Conservation (phyloP, 1,284 basidiomycete species). For the Cryptococcus neoformans region DNA sequence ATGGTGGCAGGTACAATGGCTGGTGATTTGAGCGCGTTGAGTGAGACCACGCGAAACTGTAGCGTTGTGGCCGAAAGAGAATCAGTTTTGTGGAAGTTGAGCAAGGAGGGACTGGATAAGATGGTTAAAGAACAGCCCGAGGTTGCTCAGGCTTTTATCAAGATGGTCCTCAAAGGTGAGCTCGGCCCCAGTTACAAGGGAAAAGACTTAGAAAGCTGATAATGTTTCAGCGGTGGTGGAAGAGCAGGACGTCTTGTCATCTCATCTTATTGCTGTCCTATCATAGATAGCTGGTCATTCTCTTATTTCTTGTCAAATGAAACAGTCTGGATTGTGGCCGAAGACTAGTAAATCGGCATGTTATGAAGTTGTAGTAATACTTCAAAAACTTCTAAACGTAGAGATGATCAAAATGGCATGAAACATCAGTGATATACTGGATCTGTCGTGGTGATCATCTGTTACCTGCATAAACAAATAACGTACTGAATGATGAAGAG, state of each 20-base stretch:
- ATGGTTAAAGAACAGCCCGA: constrained; percentile 66
- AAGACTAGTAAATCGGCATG: too few relatives aligned
- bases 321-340: too few relatives aligned
- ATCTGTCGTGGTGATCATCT: too few relatives aligned
- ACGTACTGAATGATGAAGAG: too few relatives aligned
- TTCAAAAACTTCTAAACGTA: too few relatives aligned
- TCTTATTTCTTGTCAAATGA: too few relatives aligned
- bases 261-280: constrained; percentile 1
- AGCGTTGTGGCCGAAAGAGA: constrained; percentile 76
- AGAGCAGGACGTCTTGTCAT: constrained; percentile 42
- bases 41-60: constrained; percentile 74
- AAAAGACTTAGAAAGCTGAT: neutral
- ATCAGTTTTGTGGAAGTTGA: constrained; percentile 75
- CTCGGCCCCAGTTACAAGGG: constrained; percentile 9
- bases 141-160: constrained; percentile 64
- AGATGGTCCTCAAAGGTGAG: constrained; percentile 67
- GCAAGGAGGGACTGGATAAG: constrained; percentile 55
- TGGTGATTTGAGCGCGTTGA: constrained; percentile 79
- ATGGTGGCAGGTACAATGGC: constrained; percentile 92
- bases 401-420: too few relatives aligned
- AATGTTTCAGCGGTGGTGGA: constrained; percentile 41
- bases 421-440: too few relatives aligned
- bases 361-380: too few relatives aligned
- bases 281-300: neutral
- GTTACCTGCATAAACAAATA: too few relatives aligned